Base-by-base conservation (phyloP, 495 filamentous ascomycete genomes). In the Hyaloscypha finlandica region DNA sequence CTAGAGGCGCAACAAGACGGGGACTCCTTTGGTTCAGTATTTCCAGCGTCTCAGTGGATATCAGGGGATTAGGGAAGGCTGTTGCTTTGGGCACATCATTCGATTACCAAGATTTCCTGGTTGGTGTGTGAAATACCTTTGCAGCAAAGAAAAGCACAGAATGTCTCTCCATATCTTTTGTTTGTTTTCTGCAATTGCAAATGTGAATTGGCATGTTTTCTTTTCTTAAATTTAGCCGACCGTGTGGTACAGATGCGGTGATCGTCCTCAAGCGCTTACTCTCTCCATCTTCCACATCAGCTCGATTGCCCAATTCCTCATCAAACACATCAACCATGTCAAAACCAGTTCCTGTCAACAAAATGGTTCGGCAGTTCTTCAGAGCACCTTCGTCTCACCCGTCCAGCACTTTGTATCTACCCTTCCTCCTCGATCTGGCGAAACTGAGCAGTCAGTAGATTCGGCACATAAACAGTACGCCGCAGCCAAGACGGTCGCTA, bases 41-140 rank as follows among this genome's bases (percentile, higher is more conserved):
- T 64, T 65, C 56, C 57, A 65, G 65, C 54, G 57, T 65, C 63
- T 63, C 39, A 61, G 9, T 12, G 55, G 51, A 39, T 37, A 51
- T 57, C 16, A 16, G 42, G 42, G 42, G 16, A 48, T 32, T 60
- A 30, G 35, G 35, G 35, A 68, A 59, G 52, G 25, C 65, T 55
- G 22, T 64, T 29, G 67, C 25, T 66, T 64, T 51, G 68, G 56
- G 31, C 66, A 39, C 55, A 67, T 66, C 59, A 52, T 22, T 45
- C 56, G 62, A 69, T 37, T 57, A 39, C 25, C 42, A 9, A 56
- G 45, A 20, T 33, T 59, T 53, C 37, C n/a, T 59, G 55, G 25
- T 32, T 59, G 53, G 35, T 33, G 39, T 35, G 55, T 60, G 29
- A 58, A 60, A 66, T 54, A 59, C 52, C 35, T 52, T 52, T 53